Base-by-base conservation (phyloP, 2,329 filamentous ascomycete species). In the Neofusicoccum kwambonambiense region DNA sequence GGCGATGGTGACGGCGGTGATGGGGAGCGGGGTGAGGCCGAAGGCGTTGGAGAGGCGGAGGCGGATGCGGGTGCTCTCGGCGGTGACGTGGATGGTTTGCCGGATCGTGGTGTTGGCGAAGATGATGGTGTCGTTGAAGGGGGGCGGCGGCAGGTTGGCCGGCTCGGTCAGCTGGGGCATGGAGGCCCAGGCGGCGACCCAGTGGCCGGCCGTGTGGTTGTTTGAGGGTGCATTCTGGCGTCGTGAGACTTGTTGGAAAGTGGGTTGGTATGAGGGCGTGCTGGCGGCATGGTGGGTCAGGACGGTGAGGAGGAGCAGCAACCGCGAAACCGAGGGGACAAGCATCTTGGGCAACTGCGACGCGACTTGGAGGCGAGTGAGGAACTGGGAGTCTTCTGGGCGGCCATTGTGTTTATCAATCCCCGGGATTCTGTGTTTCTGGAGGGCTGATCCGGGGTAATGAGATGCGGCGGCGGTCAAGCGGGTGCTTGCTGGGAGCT, bases 151-250 rank as follows among this genome's bases (percentile, higher is more conserved):
- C 19, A 90, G 79, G 68, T 90, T 90, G 52, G 76, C 79, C 9
- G 81, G 82, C 70, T 90, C 88, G 1, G 86, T 86, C 45, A 88
- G 76, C 71, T 90, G 87, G 0, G 87, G 87, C 87, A 89, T 89
- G 2, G 86, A 80, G 0, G 85, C 84, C 88, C 87, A 90, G 1
- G 84, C 86, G 67, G 84, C 83, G 13, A 88, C 80, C 87, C 87
- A 89, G 67, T 85, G 82, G 52, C 80, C 74, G 67, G 73, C 70
- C 9, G 69, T 65, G 27, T 73, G 73, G 41, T 73, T 74, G 41
- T 22, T 22, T 3, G 22, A 22, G 3, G 22, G 22, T 22, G 22
- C 22, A 22, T 22, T 15, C 9, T 57, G 56, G 9, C 56, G 41
- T 3, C 27, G 56, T 64, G 22, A n/a, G 65, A 68, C 22, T 22